Conservation (phyloP, 2,329 filamentous ascomycete genomes). For the Cladosporium cucumerinum region DNA sequence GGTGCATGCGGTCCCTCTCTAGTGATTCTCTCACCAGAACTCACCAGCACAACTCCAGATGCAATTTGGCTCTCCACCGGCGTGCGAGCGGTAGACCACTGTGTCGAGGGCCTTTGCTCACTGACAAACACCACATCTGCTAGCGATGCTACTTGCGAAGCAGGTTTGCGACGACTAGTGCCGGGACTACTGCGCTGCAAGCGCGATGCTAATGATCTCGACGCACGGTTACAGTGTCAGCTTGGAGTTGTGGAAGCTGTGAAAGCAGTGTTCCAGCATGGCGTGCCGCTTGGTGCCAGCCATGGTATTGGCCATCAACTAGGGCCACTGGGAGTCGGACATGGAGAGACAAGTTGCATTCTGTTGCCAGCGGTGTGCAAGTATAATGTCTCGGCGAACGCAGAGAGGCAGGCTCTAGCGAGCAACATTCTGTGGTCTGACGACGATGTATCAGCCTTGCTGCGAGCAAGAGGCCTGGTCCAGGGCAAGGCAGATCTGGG, state of each 20-base stretch:
- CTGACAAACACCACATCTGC: constrained; percentile 31
- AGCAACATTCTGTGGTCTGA: constrained; percentile 41
- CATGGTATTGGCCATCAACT: constrained; percentile 46
- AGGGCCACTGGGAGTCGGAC: constrained; percentile 54
- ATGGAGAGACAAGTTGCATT: constrained; percentile 60
- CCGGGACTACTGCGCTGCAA: constrained; percentile 44
- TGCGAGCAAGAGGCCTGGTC: constrained; percentile 30
- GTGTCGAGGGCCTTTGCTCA: constrained; percentile 54
- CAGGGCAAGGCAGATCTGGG: constrained; percentile 44
- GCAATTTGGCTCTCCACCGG: constrained; percentile 58
- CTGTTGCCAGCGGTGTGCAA: constrained; percentile 55
- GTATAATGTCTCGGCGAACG: constrained; percentile 45
- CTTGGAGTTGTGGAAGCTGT: constrained; percentile 46
- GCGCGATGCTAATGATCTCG: constrained; percentile 35
- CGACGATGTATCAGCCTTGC: constrained; percentile 36
- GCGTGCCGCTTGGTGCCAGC: constrained; percentile 39
- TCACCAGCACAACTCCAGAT: constrained; percentile 51
- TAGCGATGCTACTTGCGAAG: constrained; percentile 31
- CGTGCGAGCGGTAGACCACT: constrained; percentile 56
- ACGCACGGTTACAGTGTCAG: constrained; percentile 48
- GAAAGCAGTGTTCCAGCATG: constrained; percentile 20
- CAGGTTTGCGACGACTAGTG: constrained; percentile 43
- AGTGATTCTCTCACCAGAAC: constrained; percentile 55
- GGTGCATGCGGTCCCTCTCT: constrained; percentile 47
- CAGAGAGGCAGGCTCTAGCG: constrained; percentile 43